Evolutionary conservation across 2,329 filamentous ascomycete species (phyloP), one percentile per base, ranked within the genome.

Genomic region (Colletotrichum abscissum): DNA sequence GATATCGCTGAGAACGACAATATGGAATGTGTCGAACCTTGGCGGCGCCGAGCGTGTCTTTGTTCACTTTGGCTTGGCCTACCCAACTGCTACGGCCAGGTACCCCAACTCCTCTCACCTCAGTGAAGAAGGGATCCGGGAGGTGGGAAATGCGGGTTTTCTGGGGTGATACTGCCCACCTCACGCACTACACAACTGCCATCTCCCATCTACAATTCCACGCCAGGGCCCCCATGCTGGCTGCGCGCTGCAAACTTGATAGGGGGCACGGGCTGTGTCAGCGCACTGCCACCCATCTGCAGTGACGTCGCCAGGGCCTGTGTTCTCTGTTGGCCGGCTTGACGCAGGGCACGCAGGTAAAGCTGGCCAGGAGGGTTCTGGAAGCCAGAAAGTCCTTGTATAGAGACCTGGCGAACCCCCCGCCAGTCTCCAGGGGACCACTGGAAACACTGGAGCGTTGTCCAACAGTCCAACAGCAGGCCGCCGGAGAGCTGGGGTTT

Each of bases 401-500:
- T 33, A 11, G 12, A 54, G 46, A 46, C 49, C 16, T 19, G 3
- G 49, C 19, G 11, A 68, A 9, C 24, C 67, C 26, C 16, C 38
- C 38, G 6, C 38, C 38, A 42, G 38, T 4, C 11, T 14, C 52
- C 24, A 42, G 52, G 38, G 70, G 55, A 54, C 66, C 66, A 57
- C 63, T 56, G 55, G 63, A 71, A 71, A 71, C 70, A 73, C 67
- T 67, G 63, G 56, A 67, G 63, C 63, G 57, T 55, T 55, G 30
- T 49, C 60, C 70, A 65, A 49, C 60, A 65, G 42, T 49, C 67
- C 70, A 70, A 52, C 67, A 65, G 60, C n/a, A 42, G 46, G 46
- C 11, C 35, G 30, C 22, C 22, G 57, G 42, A 60, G 52, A 63
- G 30, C 33, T 38, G 22, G 28, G 30, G 24, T 14, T 9, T 62